Conservation (phyloP, 2,329 filamentous ascomycete genomes). For the Penicillium sp. region DNA sequence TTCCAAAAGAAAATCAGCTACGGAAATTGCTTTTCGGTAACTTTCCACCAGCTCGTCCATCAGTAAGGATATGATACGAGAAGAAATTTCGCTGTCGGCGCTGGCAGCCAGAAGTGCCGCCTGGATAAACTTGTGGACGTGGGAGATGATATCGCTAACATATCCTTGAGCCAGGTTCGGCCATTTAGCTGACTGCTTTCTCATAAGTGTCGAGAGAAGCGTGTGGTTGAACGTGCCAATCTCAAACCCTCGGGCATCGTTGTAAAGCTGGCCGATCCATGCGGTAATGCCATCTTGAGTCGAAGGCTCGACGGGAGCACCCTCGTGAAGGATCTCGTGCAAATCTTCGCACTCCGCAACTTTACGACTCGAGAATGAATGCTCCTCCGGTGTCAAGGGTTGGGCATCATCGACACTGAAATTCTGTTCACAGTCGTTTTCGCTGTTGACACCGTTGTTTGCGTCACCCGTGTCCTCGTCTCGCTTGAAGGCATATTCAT, state of each 20-base stretch:
- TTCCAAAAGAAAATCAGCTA: not conserved
- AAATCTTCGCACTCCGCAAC: not conserved
- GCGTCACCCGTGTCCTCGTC: not conserved
- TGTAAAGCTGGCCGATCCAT: not conserved
- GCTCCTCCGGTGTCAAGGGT: conserved; percentile 8
- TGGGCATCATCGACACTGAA: not conserved
- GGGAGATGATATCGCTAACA: not conserved
- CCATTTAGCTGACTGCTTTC: not conserved
- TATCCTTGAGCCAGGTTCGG: not conserved
- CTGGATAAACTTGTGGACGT: not conserved
- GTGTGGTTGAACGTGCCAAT: not conserved
- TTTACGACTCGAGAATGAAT: not conserved
- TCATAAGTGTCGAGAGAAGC: not conserved
- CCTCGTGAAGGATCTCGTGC: not conserved
- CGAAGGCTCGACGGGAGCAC: not conserved
- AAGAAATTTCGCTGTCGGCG: not conserved
- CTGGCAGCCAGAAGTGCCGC: not conserved
- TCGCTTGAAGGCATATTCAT: conserved; percentile 20
- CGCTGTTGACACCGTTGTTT: not conserved
- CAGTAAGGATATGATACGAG: not conserved
- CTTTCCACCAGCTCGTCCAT: not conserved
- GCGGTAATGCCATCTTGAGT: not conserved
- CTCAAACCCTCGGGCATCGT: not conserved
- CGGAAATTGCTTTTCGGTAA: not conserved
- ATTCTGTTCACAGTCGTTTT: not conserved